Conservation (phyloP, 2,329 filamentous ascomycete species). For the Curvularia sp. region DNA sequence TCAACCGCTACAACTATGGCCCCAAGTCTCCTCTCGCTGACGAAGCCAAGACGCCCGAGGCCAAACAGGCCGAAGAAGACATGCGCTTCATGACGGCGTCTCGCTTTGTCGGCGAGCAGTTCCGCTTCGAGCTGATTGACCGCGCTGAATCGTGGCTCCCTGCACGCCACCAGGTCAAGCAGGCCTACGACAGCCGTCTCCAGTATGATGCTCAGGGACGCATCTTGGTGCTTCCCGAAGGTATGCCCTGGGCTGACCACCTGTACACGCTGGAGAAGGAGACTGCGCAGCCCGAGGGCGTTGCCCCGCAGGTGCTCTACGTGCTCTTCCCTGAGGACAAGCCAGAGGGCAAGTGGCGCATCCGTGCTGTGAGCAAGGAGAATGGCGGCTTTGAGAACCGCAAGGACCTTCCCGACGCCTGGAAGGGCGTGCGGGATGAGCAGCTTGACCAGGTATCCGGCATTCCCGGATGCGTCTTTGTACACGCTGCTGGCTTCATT, state of each 20-base stretch:
- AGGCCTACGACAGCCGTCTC: slow-evolving; percentile 73
- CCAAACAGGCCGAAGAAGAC: slow-evolving; percentile 76
- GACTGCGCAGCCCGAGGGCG: slow-evolving; percentile 49
- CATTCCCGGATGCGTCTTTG: slow-evolving; percentile 81
- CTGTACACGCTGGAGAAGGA: slow-evolving; percentile 82
- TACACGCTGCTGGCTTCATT: slow-evolving; percentile 95
- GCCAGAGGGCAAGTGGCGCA: slow-evolving; percentile 84
- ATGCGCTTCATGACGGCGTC: slow-evolving; percentile 79
- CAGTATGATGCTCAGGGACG: slow-evolving; percentile 76
- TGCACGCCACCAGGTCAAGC: slow-evolving; percentile 77
- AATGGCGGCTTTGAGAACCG: slow-evolving; percentile 90
- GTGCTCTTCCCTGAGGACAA: slow-evolving; percentile 87
- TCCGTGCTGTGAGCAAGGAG: slow-evolving; percentile 86
- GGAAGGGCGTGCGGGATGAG: slow-evolving; percentile 89
- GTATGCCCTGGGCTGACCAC: slow-evolving; percentile 96
- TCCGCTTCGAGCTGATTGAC: slow-evolving; percentile 79
- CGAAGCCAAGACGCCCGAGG: slow-evolving; percentile 46
- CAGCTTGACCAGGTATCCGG: slow-evolving; percentile 77
- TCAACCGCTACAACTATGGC: slow-evolving; percentile 82
- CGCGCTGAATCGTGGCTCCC: slow-evolving; percentile 83
- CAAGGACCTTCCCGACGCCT: slow-evolving; percentile 87
- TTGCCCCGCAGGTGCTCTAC: slow-evolving; percentile 72
- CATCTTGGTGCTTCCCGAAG: slow-evolving; percentile 77
- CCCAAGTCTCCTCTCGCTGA: slow-evolving; percentile 54
- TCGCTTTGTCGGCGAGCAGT: slow-evolving; percentile 85